Base-by-base conservation (phyloP, 768 basidiomycete genomes). In the Lactifluus subvellereus region DNA sequence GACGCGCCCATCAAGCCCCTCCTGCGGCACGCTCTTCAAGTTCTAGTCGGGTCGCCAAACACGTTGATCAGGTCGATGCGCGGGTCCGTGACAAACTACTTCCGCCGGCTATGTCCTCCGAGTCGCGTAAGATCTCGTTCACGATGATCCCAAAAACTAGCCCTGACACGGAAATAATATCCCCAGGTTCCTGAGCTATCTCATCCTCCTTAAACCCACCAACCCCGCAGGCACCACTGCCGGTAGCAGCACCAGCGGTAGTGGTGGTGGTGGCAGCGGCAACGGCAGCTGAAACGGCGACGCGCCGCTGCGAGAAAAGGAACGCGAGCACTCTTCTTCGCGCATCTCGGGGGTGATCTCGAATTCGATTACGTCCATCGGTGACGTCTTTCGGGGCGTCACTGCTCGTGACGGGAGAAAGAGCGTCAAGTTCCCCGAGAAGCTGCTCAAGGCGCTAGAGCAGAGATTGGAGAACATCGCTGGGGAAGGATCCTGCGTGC, bases 391-490 rank as follows among this genome's bases (percentile, higher is more conserved):
- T 78, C 86, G 86, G 72, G 91, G 89, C 68, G 81, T 84, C 60
- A 64, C 63, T 8, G 63, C 58, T 8, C 74, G 85, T 63, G 88
- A 88, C 74, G 87, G 90, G 6, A 83, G 85, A 57, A 93, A 89
- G 77, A 89, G 84, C 64, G 89, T 91, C 71, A 92, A 91, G 72
- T 98, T 95, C 73, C 95, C 96, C 0, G 94, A 98, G 76, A 94
- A 94, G 75, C 77, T 97, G 62, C 72, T 98, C 60, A 98, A 94
- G 75, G 88, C 91, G 8, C 77, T 99, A 65, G 94, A 97, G 73
- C 83, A 86, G 75, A 91, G 86, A 74, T 74, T 98, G 74, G 89
- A 95, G 77, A 84, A 87, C 67, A 94, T 98, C 68, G 92, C 92
- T 9, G 88, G 94, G 93, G 3, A 89, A 88, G 77, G 93, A 97